Conservation (phyloP, 176 grass and related monocot species). For the Oryza meridionalis region DNA sequence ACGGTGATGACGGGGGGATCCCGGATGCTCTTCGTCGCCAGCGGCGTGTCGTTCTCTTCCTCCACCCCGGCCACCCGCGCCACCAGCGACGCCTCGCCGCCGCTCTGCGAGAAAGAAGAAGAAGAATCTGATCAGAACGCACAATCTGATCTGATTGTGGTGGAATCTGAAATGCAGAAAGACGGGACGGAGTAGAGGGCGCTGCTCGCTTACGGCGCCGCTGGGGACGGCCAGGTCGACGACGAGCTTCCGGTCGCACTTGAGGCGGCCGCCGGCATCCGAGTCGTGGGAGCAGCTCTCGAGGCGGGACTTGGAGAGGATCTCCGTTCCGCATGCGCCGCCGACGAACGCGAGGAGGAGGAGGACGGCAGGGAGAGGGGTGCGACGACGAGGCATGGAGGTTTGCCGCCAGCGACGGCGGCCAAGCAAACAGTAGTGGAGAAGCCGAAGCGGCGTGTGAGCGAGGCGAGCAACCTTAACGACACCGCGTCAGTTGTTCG, state of each 20-base stretch:
- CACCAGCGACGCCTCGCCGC: constrained; percentile 70
- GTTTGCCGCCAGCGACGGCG: neutral
- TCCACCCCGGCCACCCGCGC: constrained; percentile 62
- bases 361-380: neutral
- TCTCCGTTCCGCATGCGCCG: no score
- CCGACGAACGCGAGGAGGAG: constrained; percentile 37
- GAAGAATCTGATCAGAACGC: no score
- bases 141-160: no score
- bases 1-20: constrained; percentile 72
- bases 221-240: constrained; percentile 74
- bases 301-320: constrained; percentile 77
- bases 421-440: neutral
- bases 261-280: constrained; percentile 31
- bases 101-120: constrained; percentile 47
- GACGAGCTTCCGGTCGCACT: constrained; percentile 68
- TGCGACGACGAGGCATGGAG: neutral
- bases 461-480: no score
- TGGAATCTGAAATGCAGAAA: no score
- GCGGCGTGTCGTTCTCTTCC: constrained; percentile 43
- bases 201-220: constrained; percentile 44
- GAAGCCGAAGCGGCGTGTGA: no score
- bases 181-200: no score
- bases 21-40: constrained; percentile 46
- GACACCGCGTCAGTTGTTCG: no score
- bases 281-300: constrained; percentile 53